Percentiles rank a stretch among this genome's conserved stretches.
Evolutionary conservation across 1,284 basidiomycete genomes (phyloP).

Genomic region (Cryptococcus hybrid): DNA sequence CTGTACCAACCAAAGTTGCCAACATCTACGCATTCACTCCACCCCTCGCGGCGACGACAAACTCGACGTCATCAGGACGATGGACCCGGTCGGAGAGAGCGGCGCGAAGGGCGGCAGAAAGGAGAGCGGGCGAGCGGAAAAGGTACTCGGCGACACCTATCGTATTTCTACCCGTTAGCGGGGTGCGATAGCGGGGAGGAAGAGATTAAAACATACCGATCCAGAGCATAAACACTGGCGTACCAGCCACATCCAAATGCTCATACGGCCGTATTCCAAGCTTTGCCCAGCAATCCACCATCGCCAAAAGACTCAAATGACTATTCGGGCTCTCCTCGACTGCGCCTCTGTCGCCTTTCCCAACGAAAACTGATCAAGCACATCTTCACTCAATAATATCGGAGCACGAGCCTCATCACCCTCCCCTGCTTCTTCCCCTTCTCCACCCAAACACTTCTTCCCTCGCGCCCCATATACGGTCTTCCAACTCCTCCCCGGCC

Average conservation of each 20-base stretch:
- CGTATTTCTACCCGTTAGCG: background rate
- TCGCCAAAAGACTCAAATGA: conserved; percentile 92
- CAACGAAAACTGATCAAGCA: conserved; percentile 86
- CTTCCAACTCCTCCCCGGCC: conserved; percentile 64
- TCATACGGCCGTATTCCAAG: conserved; percentile 85
- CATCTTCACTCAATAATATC: conserved; percentile 80
- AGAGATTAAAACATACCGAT: conserved; percentile 56
- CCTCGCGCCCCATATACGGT: conserved; percentile 73
- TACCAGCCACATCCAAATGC: conserved; percentile 91
- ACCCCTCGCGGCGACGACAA: conserved; percentile 90
- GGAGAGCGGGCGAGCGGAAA: conserved; percentile 65
- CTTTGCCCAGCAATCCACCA: conserved; percentile 97
- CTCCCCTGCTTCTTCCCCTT: conserved; percentile 25
- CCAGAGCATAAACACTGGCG: conserved; percentile 95
- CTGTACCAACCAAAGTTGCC: conserved; percentile 88
- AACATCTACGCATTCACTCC: conserved; percentile 93
- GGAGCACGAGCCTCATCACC: conserved; percentile 50
- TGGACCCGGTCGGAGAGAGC: conserved; percentile 78
- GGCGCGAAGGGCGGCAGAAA: conserved; percentile 71
- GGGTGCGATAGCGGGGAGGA: background rate
- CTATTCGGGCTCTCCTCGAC: conserved; percentile 60
- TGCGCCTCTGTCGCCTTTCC: conserved; percentile 54
- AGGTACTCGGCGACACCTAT: conserved; percentile 89
- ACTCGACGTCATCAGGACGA: conserved; percentile 87
- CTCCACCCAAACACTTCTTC: conserved; percentile 71